These are phyloP conservation scores for Gaeumannomyces sp. DNA, from an alignment of 2,329 filamentous ascomycete species.

Conservation along the genomic window DNA sequence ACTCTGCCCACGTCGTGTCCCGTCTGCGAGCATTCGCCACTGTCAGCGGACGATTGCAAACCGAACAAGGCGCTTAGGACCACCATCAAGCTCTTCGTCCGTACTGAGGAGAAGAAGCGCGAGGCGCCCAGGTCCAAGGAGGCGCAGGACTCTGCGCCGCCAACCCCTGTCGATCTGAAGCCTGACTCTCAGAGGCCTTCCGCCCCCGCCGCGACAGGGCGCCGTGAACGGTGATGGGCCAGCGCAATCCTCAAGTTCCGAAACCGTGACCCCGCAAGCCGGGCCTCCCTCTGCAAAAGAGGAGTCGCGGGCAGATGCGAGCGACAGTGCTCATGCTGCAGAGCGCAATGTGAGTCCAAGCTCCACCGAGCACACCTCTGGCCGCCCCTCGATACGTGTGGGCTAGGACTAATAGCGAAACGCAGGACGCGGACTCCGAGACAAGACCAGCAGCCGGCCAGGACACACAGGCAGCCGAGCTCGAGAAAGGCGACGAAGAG, in stretches of 20 bases:
- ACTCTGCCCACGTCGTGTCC: conserved; percentile 76
- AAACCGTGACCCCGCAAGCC: conserved; percentile 8
- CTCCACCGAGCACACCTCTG: not conserved
- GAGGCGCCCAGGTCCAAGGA: conserved; percentile 56
- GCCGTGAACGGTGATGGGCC: not conserved
- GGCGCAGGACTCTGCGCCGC: conserved; percentile 32
- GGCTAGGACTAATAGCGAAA: not conserved
- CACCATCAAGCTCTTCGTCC: conserved; percentile 85
- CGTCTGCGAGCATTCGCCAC: conserved; percentile 85
- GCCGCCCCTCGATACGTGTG: not conserved
- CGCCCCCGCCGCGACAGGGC: not conserved
- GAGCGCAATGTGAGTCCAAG: conserved; percentile 1
- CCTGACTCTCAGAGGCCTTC: not conserved
- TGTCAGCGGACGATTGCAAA: conserved; percentile 80
- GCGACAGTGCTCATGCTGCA: not conserved
- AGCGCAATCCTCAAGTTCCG: not conserved
- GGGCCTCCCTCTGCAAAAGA: conserved; percentile 5
- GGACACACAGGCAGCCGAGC: conserved; percentile 4
- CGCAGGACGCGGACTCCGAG: not conserved
- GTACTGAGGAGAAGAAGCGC: conserved; percentile 85
- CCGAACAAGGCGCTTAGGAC: conserved; percentile 86
- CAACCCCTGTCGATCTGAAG: conserved; percentile 34
- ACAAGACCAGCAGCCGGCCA: conserved; percentile 5
- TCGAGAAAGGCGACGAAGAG: conserved; percentile 5
- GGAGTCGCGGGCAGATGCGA: not conserved